Evolutionary conservation across 2,329 filamentous ascomycete genomes (phyloP), one percentile per base, ranked within the genome.

Genomic region (Cordyceps cicadae): DNA sequence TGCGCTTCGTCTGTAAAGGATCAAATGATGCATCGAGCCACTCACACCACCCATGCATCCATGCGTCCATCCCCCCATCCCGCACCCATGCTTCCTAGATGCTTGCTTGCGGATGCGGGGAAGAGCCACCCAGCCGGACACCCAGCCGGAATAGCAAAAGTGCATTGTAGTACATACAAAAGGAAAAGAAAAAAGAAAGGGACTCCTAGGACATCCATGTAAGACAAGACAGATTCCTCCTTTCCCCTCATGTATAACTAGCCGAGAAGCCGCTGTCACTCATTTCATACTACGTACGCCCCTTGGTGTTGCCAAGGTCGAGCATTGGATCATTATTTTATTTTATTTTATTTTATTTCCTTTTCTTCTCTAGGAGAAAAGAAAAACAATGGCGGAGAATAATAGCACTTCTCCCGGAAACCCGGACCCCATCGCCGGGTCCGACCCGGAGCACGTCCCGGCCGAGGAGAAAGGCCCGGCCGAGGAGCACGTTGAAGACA

Each of bases 401-500:
- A 45, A 45, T 2, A 12, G n/a, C n/a, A n/a, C n/a, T 19, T 59
- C 26, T 26, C 56, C 32, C 21, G 43, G 32, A 21, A 21, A 21
- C 17, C 14, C 51, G 6, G 43, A 54, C 14, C 32, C 29, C 51
- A 54, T 60, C 7, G 12, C 41, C 19, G 43, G 17, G 21, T 43
- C 51, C 8, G 43, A 32, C 19, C 39, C 19, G 32, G 45, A 41
- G 19, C 29, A 45, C 49, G 17, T 26, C 39, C 50, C 24, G 39
- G 19, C 7, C 9, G 17, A 21, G 15, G 50, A 60, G 51, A 49
- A 57, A 48, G n/a, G 21, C 17, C 5, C 43, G 12, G 29, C 49
- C 37, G 54, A 49, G 41, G 46, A 61, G 48, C 60, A 58, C 15
- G 3, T 61, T 15, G 60, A 61, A 48, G 49, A 61, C 24, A n/a